Base-by-base conservation (phyloP, 2,329 filamentous ascomycete species). In the Penicillium sp. region DNA sequence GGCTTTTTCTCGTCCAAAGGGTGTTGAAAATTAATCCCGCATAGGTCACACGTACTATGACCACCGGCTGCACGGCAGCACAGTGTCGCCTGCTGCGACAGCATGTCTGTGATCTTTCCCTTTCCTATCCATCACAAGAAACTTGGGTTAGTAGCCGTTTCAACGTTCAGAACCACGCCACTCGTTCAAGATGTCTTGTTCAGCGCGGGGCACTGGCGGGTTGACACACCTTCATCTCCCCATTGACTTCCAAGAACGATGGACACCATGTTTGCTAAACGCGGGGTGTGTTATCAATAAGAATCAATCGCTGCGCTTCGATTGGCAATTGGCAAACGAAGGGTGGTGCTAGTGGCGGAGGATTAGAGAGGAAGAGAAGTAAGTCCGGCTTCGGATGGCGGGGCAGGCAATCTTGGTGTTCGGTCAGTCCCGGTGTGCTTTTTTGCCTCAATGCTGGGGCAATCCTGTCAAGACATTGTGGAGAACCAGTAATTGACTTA, bases 51-150 rank as follows among this genome's bases (percentile, higher is more conserved):
- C 74, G 64, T 65, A 77, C 75, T 80, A 66, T 80, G 77, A 53
- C 78, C 78, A 62, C 78, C 78, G 54, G 78, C 78, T 47, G 76
- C 75, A 65, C 78, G 74, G 57, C 72, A 76, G 66, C 77, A 79
- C 48, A 80, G 72, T 53, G 72, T 73, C 54, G 76, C 75, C 53
- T 72, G 67, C 65, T 78, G 73, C 55, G 77, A 77, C 60, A 80
- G 75, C 65, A 79, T 75, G 61, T 80, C 78, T 61, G 77, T 78
- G 43, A 80, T 77, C 67, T 80, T 80, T 50, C 78, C 78, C 69
- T 80, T 80, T 56, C 75, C 75, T 77, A 54, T 59, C 5, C 39
- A 42, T 42, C 39, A 56, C 7, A 21, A 27, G 4, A 44, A 46
- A 9, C 37, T 39, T 10, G 25, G 19, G 61, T 63, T 49, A 66